Evolutionary conservation across 306 rosid species (phyloP), one percentile per base, ranked within the genome.

Genomic region (Cucumis cinereus): DNA sequence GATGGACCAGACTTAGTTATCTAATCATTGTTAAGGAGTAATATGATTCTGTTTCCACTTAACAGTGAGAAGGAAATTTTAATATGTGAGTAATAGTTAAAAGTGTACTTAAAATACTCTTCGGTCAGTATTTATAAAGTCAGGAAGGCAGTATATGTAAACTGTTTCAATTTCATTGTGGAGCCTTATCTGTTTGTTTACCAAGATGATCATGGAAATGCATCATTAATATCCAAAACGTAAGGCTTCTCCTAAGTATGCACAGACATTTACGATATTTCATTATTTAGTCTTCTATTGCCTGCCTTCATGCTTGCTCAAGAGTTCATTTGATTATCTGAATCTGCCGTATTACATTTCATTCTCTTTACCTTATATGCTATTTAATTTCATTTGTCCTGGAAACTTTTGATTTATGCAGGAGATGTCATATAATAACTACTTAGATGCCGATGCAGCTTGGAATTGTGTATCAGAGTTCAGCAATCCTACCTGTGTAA

Each of bases 391-490:
- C n/a, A 63, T 19, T 81, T 26, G 19, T 30, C 50, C 23, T 33
- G 10, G 1, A 10, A 41, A 38, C 28, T 33, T 57, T 64, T 84
- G 55, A 14, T 35, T 59, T 67, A 30, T 84, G 89, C 93, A 93
- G 98, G 92, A 89, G 74, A 93, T 93, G 98, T 91, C 97, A 16
- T 91, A 86, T 69, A 94, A 91, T 85, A 94, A 94, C 86, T 89
- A 91, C 77, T 85, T 91, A 86, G 98, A 94, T 70, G 95, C 95
- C 40, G 98, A 94, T 87, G 98, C 94, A 35, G 98, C 96, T 73
- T 94, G 98, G 96, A 94, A 94, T 81, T 91, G 97, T 80, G 97
- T 90, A 49, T 85, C 94, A 30, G 96, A 90, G 87, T 94, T 91
- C 73, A 82, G 38, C 69, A 79, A 84, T 75, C 96, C 96, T 73